Evolutionary conservation across 2,329 filamentous ascomycete species (phyloP).

Genomic region (Botrytis porri): DNA sequence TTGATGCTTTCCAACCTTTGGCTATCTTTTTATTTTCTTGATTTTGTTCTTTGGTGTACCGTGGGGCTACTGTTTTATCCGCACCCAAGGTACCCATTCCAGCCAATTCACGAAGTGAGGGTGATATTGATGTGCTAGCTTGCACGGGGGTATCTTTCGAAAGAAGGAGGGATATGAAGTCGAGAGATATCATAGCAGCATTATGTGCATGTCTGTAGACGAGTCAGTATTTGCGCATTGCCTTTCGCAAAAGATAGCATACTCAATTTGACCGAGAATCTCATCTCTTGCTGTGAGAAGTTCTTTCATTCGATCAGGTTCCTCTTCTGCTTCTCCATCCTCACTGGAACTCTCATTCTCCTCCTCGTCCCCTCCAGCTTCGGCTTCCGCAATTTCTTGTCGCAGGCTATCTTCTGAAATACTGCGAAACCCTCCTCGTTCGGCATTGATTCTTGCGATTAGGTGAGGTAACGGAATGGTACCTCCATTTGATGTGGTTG

Average conservation of each 20-base stretch:
- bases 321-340: constrained; percentile 48
- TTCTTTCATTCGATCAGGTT: constrained; percentile 38
- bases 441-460: constrained; percentile 73
- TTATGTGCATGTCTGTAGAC: constrained; percentile 48
- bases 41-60: constrained; percentile 52
- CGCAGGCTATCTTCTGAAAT: constrained; percentile 71
- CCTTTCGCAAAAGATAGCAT: constrained; percentile 29
- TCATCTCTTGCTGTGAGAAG: constrained; percentile 52
- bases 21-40: constrained; percentile 56
- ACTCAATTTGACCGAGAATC: constrained; percentile 58
- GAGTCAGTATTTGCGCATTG: constrained; percentile 23
- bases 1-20: constrained; percentile 74
- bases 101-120: constrained; percentile 64
- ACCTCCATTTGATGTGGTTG: constrained; percentile 50
- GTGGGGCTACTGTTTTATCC: constrained; percentile 61
- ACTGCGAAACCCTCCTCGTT: constrained; percentile 78
- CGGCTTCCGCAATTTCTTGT: constrained; percentile 59
- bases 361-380: constrained; percentile 19
- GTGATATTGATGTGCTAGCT: constrained; percentile 67
- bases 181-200: constrained; percentile 67
- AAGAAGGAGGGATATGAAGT: constrained; percentile 78
- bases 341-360: constrained; percentile 47
- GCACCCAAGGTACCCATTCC: constrained; percentile 72
- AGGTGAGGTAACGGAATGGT: constrained; percentile 67
- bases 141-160: constrained; percentile 76